Conservation (phyloP, 2,329 filamentous ascomycete species). For the Fusarium pseudonygamai region DNA sequence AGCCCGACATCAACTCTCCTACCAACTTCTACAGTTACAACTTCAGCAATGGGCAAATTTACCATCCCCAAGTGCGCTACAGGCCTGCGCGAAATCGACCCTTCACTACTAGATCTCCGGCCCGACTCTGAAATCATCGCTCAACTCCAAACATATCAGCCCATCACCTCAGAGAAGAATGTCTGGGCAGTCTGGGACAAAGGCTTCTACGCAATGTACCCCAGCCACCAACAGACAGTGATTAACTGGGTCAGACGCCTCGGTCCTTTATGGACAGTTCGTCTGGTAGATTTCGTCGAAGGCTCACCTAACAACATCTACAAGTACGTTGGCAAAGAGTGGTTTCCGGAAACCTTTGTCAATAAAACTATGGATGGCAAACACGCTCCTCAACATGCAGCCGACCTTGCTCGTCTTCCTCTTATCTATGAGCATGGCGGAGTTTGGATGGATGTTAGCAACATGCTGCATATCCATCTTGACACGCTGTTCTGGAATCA, state of each 20-base stretch:
- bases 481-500: slow-evolving; percentile 55
- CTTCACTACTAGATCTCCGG: slow-evolving; percentile 37
- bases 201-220: slow-evolving; percentile 49
- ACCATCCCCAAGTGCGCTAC: slow-evolving; percentile 8
- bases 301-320: slow-evolving; percentile 51
- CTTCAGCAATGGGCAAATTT: slow-evolving; percentile 11
- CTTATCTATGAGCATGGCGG: slow-evolving; percentile 54
- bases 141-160: slow-evolving; percentile 41
- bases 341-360: slow-evolving; percentile 40
- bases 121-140: slow-evolving; percentile 46
- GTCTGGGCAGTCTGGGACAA: slow-evolving; percentile 58
- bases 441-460: slow-evolving; percentile 55
- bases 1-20: not conserved
- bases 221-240: slow-evolving; percentile 51
- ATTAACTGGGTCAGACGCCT: slow-evolving; percentile 55
- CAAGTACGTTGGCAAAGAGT: slow-evolving; percentile 45
- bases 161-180: slow-evolving; percentile 54
- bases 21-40: not conserved
- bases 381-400: slow-evolving; percentile 54
- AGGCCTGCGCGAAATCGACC: slow-evolving; percentile 11
- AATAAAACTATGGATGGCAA: slow-evolving; percentile 52
- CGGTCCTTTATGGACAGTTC: slow-evolving; percentile 53
- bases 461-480: slow-evolving; percentile 52
- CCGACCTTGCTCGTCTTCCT: slow-evolving; percentile 58
- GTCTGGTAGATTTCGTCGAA: slow-evolving; percentile 49